Conservation (phyloP, 139 green algal genomes). For the Spirogloea muscicola region DNA sequence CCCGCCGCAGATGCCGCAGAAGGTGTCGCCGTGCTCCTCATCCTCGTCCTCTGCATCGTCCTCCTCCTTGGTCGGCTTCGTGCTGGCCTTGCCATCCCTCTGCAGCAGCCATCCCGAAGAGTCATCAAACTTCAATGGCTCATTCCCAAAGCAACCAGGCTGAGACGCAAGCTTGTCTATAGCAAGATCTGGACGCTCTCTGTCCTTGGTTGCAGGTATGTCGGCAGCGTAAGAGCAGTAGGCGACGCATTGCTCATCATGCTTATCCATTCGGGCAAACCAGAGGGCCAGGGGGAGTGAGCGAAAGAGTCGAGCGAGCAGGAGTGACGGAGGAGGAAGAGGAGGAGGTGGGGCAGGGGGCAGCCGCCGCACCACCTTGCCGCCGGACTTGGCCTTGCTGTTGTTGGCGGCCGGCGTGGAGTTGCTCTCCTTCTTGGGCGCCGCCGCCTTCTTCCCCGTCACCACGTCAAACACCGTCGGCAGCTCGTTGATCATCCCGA, state of each 20-base stretch:
- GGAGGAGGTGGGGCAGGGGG: neutral
- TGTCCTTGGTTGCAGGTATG: too few relatives aligned
- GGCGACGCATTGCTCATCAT: too few relatives aligned
- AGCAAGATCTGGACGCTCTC: too few relatives aligned
- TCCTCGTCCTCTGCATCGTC: slow-evolving; percentile 44
- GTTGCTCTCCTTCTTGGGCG: slow-evolving; percentile 23
- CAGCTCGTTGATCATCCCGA: slow-evolving; percentile 46
- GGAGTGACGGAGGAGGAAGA: neutral
- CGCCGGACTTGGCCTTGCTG: slow-evolving; percentile 20
- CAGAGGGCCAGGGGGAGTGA: neutral
- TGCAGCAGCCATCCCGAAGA: too few relatives aligned
- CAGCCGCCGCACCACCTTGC: slow-evolving; percentile 21
- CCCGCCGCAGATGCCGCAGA: slow-evolving; percentile 43
- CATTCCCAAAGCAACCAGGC: too few relatives aligned
- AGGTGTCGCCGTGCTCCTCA: slow-evolving; percentile 43
- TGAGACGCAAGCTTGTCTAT: too few relatives aligned
- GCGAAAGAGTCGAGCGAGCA: neutral
- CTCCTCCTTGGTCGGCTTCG: slow-evolving; percentile 24
- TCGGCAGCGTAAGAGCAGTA: too few relatives aligned
- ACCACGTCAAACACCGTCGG: slow-evolving; percentile 50
- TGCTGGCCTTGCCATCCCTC: slow-evolving; percentile 1
- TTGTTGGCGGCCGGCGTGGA: slow-evolving; percentile 12
- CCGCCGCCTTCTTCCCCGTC: slow-evolving; percentile 43
- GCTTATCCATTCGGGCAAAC: too few relatives aligned
- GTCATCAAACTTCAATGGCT: too few relatives aligned